Evolutionary conservation across 306 rosid species (phyloP).

Genomic region (Trifolium subterraneum): DNA sequence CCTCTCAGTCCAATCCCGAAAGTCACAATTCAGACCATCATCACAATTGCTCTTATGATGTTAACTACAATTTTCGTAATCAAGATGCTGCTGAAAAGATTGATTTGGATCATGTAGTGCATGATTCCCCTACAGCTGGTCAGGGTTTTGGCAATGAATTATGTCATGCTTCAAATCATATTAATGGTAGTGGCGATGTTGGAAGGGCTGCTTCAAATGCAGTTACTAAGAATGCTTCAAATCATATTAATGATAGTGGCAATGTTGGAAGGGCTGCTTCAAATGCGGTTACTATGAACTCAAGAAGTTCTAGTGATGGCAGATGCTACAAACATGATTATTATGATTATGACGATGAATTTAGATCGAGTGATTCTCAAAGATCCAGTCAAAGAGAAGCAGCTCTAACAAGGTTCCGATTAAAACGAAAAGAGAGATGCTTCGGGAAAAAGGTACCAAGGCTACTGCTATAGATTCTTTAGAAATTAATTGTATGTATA

Average conservation of each 20-base stretch:
- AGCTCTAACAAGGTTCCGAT: conserved; percentile 66
- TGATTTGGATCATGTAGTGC: conserved; percentile 38
- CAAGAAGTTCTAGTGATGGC: conserved; percentile 43
- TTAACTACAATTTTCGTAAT: not conserved
- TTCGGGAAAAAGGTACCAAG: conserved; percentile 70
- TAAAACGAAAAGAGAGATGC: conserved; percentile 77
- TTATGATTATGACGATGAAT: conserved; percentile 37
- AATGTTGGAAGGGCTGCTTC: conserved; percentile 49
- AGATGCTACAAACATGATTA: conserved; percentile 20
- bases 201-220: conserved; percentile 42
- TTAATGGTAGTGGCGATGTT: conserved; percentile 44
- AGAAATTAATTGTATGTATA: not conserved
- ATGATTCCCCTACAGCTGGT: conserved; percentile 52
- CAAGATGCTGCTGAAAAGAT: not conserved
- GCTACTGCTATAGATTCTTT: not conserved
- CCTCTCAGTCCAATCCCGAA: conserved; percentile 47
- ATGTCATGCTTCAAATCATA: conserved; percentile 40
- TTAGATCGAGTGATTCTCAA: conserved; percentile 47
- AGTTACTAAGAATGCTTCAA: conserved; percentile 40
- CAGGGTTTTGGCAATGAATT: conserved; percentile 46
- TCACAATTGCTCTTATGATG: conserved; percentile 4
- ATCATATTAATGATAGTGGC: conserved; percentile 35
- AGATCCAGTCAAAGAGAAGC: conserved; percentile 71
- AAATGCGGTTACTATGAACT: conserved; percentile 35
- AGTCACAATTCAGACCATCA: conserved; percentile 46